A percentile compares a stretch with the other conserved stretches of the same genome.
These are phyloP conservation scores for Penicillium sp. DNA, from an alignment of 2,329 filamentous ascomycete genomes.

Conservation along the genomic window DNA sequence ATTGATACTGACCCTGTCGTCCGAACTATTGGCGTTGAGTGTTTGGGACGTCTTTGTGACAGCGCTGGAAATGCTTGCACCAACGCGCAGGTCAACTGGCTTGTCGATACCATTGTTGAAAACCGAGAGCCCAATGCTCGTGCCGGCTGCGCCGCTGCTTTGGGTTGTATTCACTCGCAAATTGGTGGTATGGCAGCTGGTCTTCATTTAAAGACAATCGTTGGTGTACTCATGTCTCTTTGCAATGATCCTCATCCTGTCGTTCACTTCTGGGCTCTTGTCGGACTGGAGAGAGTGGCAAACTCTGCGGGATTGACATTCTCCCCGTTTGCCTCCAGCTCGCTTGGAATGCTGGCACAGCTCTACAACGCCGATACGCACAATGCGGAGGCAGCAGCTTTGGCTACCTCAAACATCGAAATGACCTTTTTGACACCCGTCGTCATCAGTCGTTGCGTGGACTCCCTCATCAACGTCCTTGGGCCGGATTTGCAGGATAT, in stretches of 20 bases:
- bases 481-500: conserved; percentile 94
- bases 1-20: conserved; percentile 82
- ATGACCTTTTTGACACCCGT: conserved; percentile 78
- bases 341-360: conserved; percentile 89
- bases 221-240: conserved; percentile 97
- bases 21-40: conserved; percentile 79
- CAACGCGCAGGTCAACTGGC: conserved; percentile 80
- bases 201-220: conserved; percentile 92
- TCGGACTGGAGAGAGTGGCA: conserved; percentile 79
- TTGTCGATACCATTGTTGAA: conserved; percentile 90
- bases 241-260: conserved; percentile 92
- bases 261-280: conserved; percentile 94
- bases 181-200: conserved; percentile 97
- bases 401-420: conserved; percentile 86
- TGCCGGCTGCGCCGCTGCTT: conserved; percentile 88
- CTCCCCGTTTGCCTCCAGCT: conserved; percentile 83
- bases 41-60: conserved; percentile 80
- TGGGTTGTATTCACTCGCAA: conserved; percentile 91
- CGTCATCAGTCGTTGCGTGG: conserved; percentile 81
- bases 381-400: conserved; percentile 74
- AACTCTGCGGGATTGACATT: conserved; percentile 93
- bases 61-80: conserved; percentile 85
- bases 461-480: conserved; percentile 94
- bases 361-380: conserved; percentile 90
- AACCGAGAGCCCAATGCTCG: conserved; percentile 91